Evolutionary conservation across 1,284 basidiomycete species (phyloP), one percentile per base, ranked within the genome.

Genomic region (Pterulicium gracile): DNA sequence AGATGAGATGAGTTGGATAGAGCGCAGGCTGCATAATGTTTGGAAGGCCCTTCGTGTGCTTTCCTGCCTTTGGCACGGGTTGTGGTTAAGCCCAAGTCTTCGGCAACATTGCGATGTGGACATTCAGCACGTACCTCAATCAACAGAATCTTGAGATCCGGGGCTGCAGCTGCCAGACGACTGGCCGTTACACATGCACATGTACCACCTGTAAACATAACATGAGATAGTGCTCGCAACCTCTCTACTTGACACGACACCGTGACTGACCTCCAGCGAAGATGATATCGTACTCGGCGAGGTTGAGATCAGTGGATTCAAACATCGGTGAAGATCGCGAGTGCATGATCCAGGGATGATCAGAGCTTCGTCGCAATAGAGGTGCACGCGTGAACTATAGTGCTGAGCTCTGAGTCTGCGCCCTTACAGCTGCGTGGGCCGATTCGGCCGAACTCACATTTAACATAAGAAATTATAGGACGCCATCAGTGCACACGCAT

Each of bases 111-210:
- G 27, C n/a, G n/a, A n/a, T 32, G n/a, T n/a, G 10, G 7, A n/a
- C 7, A 32, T 7, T n/a, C 7, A 32, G 27, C 27, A 32, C 27
- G 27, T 10, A 32, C 27, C 27, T 41, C 39, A 20, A 41, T n/a
- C 10, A 41, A 10, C 10, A 41, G 39, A 17, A 41, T 41, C 19
- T 41, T 41, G 39, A 41, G 39, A 7, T 41, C 39, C 10, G 39
- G 39, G 18, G 27, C 10, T 15, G 27, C 27, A 34, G 27, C 27
- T 10, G 27, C 67, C 12, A 76, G 64, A 46, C 73, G 64, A 12
- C 68, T 63, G 4, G 72, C 73, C 21, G 68, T 55, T n/a, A 76
- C 55, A 49, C 72, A 73, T 5, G 67, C 72, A 23, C 62, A 51
- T 12, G 72, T 63, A 14, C 74, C 73, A 39, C 72, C 72, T 74